Conservation (phyloP, 179 eudicot species). For the Gypsophila paniculata region DNA sequence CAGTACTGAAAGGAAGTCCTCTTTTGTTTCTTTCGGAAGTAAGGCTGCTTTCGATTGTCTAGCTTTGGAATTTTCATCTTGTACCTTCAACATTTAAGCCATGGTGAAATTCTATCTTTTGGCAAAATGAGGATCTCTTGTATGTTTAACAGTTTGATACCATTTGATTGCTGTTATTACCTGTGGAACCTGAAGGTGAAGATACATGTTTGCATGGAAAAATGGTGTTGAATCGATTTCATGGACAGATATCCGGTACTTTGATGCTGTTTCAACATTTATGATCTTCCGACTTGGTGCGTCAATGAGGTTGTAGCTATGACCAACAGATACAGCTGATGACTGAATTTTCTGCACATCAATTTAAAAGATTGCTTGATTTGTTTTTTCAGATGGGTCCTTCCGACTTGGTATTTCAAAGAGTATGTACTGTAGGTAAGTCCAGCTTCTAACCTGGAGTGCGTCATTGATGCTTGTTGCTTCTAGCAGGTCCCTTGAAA, state of each 20-base stretch:
- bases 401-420: not conserved
- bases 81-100: constrained; percentile 33
- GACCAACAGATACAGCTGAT: constrained; percentile 69
- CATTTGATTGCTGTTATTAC: constrained; percentile 26
- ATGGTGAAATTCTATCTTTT: not conserved
- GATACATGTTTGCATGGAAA: constrained; percentile 94
- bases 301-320: constrained; percentile 80
- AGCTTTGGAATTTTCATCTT: constrained; percentile 68
- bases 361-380: constrained; percentile 1
- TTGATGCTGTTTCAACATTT: constrained; percentile 81
- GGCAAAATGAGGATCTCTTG: constrained; percentile 9
- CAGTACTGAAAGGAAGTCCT: constrained; percentile 58
- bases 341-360: constrained; percentile 57
- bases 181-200: constrained; percentile 81
- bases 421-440: not conserved
- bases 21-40: constrained; percentile 54
- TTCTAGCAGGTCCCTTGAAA: constrained; percentile 81
- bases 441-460: constrained; percentile 27
- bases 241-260: constrained; percentile 48
- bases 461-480: constrained; percentile 70
- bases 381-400: not conserved
- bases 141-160: not conserved
- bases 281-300: constrained; percentile 44
- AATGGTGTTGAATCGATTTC: constrained; percentile 51
- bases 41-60: constrained; percentile 64